phyloP scores from a whole-genome alignment of 345 rosid species.

The Moricandia moricandioides region DNA sequence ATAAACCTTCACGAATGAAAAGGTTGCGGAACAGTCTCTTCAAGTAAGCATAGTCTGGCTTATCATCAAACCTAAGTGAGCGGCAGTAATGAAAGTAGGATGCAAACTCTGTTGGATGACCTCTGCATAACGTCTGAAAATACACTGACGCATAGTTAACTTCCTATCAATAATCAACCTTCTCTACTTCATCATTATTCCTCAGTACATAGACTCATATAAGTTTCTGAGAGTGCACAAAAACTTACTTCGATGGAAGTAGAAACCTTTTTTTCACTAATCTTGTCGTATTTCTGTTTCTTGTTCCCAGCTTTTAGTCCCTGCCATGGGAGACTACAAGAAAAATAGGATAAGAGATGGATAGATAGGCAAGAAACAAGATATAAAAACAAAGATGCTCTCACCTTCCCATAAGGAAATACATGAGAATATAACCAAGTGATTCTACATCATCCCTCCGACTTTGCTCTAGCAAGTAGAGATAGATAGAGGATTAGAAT shows the following conservation, averaged over 20 bases:
- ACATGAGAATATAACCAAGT: conserved; percentile 95
- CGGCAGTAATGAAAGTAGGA: conserved; percentile 96
- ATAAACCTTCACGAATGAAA: conserved; percentile 83
- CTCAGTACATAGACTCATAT: background rate
- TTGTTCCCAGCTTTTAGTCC: conserved; percentile 95
- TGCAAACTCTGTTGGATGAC: conserved; percentile 95
- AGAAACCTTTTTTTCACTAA: conserved; percentile 94
- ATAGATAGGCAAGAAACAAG: background rate
- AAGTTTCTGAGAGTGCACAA: background rate
- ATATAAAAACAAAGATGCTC: conserved; percentile 7
- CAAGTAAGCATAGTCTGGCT: conserved; percentile 92
- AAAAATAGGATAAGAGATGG: conserved; percentile 12
- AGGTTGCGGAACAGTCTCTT: conserved; percentile 95
- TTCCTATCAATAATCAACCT: conserved; percentile 1
- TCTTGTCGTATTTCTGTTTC: conserved; percentile 95
- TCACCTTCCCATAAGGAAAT: conserved; percentile 96
- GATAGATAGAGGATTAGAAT: background rate
- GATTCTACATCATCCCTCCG: conserved; percentile 99
- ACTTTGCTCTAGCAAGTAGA: conserved; percentile 75
- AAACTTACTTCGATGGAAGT: conserved; percentile 61
- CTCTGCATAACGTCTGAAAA: conserved; percentile 78
- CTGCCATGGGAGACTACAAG: conserved; percentile 93
- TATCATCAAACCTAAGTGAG: conserved; percentile 86
- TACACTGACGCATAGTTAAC: conserved; percentile 28
- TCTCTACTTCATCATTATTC: background rate